Evolutionary conservation across 2,329 filamentous ascomycete genomes (phyloP).

Genomic region (Scedosporium dehoogii): DNA sequence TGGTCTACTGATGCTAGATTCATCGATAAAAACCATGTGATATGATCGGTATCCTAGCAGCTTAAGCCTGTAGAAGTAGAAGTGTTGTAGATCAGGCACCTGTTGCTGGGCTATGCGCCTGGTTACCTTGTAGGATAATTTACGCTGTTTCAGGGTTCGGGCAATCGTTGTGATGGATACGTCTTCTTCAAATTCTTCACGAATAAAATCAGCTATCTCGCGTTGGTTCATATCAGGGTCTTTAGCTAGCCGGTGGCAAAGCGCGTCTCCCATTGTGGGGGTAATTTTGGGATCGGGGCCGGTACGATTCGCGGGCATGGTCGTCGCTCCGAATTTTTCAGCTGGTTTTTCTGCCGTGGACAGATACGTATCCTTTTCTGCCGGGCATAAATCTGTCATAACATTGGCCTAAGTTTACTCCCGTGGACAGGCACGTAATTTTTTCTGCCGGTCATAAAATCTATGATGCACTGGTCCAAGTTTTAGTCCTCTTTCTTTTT

Average conservation of each 20-base stretch:
- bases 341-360: too few species aligned
- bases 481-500: too few species aligned
- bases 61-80: background rate
- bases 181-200: background rate
- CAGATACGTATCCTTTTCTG: too few species aligned
- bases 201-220: conserved; percentile 1
- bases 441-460: too few species aligned
- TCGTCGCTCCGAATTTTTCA: background rate
- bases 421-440: too few species aligned
- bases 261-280: background rate
- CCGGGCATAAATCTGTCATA: too few species aligned
- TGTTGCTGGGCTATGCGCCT: conserved; percentile 1
- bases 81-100: conserved; percentile 1
- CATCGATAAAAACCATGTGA: conserved; percentile 23
- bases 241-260: background rate
- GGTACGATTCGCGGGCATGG: background rate
- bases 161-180: background rate
- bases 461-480: too few species aligned
- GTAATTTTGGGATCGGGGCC: conserved; percentile 1
- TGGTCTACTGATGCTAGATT: conserved; percentile 24
- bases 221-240: conserved; percentile 1
- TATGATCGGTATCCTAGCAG: conserved; percentile 7
- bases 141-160: background rate
- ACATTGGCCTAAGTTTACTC: too few species aligned
- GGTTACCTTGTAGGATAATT: background rate